phyloP scores from a whole-genome alignment of 23 red algal genomes.

The Gracilaria caudata region DNA sequence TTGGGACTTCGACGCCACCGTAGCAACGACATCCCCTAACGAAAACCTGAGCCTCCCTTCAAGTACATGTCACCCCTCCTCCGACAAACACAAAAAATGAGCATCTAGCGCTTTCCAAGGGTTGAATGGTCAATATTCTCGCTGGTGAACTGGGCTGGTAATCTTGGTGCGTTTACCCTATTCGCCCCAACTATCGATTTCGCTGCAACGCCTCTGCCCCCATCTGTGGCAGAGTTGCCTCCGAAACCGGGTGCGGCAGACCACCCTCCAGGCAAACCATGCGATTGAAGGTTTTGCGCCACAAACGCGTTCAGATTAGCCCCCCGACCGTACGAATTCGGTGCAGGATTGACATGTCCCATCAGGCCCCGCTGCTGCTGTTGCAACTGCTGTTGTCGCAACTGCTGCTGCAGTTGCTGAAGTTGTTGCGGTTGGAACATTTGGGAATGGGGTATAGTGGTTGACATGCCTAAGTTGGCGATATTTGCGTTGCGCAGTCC shows the following conservation, averaged over 20 bases:
- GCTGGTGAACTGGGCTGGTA: slow-evolving; percentile 1
- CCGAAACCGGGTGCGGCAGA: neutral
- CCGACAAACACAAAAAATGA: neutral
- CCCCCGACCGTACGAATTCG: neutral
- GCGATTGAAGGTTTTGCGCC: neutral
- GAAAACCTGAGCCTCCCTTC: neutral
- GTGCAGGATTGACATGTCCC: neutral
- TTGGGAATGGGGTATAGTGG: neutral
- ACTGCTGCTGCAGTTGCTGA: slow-evolving; percentile 26
- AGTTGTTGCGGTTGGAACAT: slow-evolving; percentile 31
- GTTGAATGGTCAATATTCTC: slow-evolving; percentile 17
- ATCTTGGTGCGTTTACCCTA: neutral
- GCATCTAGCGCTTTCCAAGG: slow-evolving; percentile 11
- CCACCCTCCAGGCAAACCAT: slow-evolving; percentile 8
- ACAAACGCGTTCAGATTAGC: slow-evolving; percentile 1
- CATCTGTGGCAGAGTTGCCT: neutral
- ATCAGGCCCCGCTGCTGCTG: slow-evolving; percentile 22
- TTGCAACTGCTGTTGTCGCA: slow-evolving; percentile 28
- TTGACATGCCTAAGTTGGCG: slow-evolving; percentile 3
- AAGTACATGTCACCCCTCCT: neutral
- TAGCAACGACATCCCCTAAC: neutral
- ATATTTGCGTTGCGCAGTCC: neutral
- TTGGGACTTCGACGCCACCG: neutral
- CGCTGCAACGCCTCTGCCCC: slow-evolving; percentile 11
- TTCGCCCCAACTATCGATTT: slow-evolving; percentile 1